These are phyloP conservation scores for Suhomyces kunorum DNA, from an alignment of 1,139 yeast genomes.

Conservation along the genomic window DNA sequence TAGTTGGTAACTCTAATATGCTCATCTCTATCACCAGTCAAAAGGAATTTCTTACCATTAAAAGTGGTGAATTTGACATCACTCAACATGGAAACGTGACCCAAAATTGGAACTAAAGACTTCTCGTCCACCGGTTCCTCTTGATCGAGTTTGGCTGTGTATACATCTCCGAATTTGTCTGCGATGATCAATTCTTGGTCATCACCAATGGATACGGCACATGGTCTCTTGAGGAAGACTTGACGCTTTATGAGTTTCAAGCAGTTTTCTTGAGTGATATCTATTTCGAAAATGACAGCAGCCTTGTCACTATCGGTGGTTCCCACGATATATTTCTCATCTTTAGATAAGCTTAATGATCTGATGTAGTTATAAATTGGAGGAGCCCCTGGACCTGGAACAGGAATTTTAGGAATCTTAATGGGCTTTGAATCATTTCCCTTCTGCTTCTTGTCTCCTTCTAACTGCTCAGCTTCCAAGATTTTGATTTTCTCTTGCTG, in stretches of 20 bases:
- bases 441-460: constrained; percentile 30
- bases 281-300: constrained; percentile 59
- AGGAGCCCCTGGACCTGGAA: constrained; percentile 70
- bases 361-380: constrained; percentile 66
- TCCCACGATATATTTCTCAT: constrained; percentile 59
- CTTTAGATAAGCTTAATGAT: constrained; percentile 52
- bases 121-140: constrained; percentile 40
- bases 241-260: constrained; percentile 66
- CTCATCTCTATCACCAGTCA: constrained; percentile 94
- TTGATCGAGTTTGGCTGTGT: constrained; percentile 48
- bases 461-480: constrained; percentile 11
- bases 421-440: constrained; percentile 27
- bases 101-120: constrained; percentile 66
- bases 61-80: constrained; percentile 54
- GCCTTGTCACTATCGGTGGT: constrained; percentile 86
- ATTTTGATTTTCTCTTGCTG: constrained; percentile 43
- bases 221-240: constrained; percentile 85
- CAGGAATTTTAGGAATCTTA: constrained; percentile 56
- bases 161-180: constrained; percentile 98
- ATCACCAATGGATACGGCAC: constrained; percentile 68
- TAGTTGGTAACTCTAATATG: constrained; percentile 86
- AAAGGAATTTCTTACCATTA: constrained; percentile 53
- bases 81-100: constrained; percentile 96
- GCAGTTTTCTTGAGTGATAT: constrained; percentile 34
- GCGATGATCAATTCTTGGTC: constrained; percentile 64